Conservation (phyloP, 2,329 filamentous ascomycete species). For the Penicillium sp. region DNA sequence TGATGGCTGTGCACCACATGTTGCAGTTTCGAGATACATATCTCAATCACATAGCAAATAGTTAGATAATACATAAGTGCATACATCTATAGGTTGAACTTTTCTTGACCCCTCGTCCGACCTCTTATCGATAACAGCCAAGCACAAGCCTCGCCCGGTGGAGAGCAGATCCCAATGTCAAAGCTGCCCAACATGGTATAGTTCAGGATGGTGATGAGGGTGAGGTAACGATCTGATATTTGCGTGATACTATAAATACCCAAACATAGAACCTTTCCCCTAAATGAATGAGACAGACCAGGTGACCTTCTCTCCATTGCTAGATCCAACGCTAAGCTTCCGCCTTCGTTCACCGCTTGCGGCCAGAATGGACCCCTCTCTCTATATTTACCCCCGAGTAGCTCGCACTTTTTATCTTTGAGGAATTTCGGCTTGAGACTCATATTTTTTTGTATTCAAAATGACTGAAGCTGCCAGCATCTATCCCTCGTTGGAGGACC, state of each 20-base stretch:
- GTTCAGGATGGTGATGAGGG: neutral
- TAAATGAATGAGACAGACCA: conserved; percentile 1
- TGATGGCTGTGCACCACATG: neutral
- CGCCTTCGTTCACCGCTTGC: conserved; percentile 31
- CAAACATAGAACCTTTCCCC: neutral
- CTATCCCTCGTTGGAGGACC: conserved; percentile 75
- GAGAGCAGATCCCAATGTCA: neutral
- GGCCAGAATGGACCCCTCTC: conserved; percentile 23
- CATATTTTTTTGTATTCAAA: conserved; percentile 2
- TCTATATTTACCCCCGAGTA: conserved; percentile 20
- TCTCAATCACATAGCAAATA: neutral
- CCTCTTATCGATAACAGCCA: conserved; percentile 32
- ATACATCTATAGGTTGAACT: neutral
- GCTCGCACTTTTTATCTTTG: conserved; percentile 6
- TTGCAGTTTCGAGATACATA: no score
- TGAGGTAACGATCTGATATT: no score
- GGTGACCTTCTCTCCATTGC: conserved; percentile 15
- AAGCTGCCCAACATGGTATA: neutral
- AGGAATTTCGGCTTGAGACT: conserved; percentile 7
- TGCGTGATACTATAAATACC: no score
- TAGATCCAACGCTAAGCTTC: conserved; percentile 19
- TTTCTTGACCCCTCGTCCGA: neutral
- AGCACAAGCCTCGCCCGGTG: neutral
- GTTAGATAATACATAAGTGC: neutral
- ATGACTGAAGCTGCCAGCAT: conserved; percentile 34